Conservation (phyloP, 257 asterid species). For the Nicotiana obtusifolia region DNA sequence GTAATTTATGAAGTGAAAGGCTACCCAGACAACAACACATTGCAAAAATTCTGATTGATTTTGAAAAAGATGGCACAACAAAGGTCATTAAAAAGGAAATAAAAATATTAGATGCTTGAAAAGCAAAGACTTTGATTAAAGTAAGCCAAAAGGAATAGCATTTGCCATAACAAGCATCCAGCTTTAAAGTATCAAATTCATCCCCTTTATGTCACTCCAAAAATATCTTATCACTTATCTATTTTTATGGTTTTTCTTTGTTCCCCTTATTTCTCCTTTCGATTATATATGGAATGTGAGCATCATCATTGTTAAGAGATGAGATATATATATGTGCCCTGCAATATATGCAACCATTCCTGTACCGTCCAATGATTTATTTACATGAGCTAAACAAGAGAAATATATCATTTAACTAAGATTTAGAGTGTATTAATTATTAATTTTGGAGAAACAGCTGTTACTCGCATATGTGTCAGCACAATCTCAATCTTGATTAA, state of each 20-base stretch:
- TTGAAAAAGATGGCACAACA: constrained; percentile 16
- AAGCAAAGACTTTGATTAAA: constrained; percentile 17
- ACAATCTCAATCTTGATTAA: constrained; percentile 22
- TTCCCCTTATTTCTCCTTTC: constrained; percentile 9
- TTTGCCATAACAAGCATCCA: constrained; percentile 35
- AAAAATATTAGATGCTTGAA: constrained; percentile 18
- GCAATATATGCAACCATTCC: too few relatives aligned
- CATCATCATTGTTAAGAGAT: too few relatives aligned
- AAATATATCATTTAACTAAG: too few relatives aligned
- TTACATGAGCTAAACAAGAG: too few relatives aligned
- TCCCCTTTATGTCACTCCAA: constrained; percentile 5
- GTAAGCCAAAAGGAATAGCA: constrained; percentile 35
- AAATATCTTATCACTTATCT: not conserved
- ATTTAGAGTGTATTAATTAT: too few relatives aligned
- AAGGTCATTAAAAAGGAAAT: constrained; percentile 12
- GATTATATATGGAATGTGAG: too few relatives aligned
- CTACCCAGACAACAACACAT: constrained; percentile 14
- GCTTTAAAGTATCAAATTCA: constrained; percentile 26
- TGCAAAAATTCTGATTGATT: constrained; percentile 8
- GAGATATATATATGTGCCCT: too few relatives aligned
- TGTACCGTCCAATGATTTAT: too few relatives aligned
- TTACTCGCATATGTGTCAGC: constrained; percentile 16
- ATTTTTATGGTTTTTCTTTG: not conserved
- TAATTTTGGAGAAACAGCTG: too few relatives aligned
- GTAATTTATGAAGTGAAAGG: constrained; percentile 21